Evolutionary conservation across 371 early-diverging fungal species (phyloP).

Genomic region (Actinomortierella ambigua): DNA sequence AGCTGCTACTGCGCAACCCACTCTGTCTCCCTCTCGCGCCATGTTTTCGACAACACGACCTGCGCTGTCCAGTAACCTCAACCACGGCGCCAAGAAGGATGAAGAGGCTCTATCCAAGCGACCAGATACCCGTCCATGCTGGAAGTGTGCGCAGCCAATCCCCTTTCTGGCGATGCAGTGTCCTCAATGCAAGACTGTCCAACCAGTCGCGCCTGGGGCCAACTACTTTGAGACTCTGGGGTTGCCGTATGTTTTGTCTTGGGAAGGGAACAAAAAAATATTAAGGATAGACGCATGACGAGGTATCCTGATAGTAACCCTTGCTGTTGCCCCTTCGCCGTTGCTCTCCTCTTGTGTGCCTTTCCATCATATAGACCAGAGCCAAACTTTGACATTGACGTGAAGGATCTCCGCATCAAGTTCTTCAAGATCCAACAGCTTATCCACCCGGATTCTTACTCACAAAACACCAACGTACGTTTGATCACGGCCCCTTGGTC

Average conservation of each 20-base stretch:
- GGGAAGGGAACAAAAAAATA: conserved; percentile 40
- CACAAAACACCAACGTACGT: conserved; percentile 68
- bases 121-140: conserved; percentile 49
- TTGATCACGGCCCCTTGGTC: neutral
- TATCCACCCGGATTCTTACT: conserved; percentile 88
- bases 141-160: conserved; percentile 55
- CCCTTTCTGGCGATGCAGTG: conserved; percentile 53
- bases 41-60: neutral
- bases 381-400: conserved; percentile 72
- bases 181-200: conserved; percentile 69
- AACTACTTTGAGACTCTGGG: conserved; percentile 69
- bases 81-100: neutral
- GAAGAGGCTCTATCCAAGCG: conserved; percentile 3
- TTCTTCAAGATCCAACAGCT: conserved; percentile 81
- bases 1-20: neutral
- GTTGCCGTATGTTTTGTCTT: conserved; percentile 51
- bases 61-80: neutral
- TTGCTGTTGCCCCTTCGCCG: too few species aligned
- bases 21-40: neutral
- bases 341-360: too few species aligned
- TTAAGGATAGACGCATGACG: too few species aligned
- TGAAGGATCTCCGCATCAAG: conserved; percentile 59
- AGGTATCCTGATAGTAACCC: too few species aligned
- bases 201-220: conserved; percentile 61
- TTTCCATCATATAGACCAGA: conserved; percentile 50